phyloP scores from a whole-genome alignment of 257 asterid species.

The Nicotiana otophora region DNA sequence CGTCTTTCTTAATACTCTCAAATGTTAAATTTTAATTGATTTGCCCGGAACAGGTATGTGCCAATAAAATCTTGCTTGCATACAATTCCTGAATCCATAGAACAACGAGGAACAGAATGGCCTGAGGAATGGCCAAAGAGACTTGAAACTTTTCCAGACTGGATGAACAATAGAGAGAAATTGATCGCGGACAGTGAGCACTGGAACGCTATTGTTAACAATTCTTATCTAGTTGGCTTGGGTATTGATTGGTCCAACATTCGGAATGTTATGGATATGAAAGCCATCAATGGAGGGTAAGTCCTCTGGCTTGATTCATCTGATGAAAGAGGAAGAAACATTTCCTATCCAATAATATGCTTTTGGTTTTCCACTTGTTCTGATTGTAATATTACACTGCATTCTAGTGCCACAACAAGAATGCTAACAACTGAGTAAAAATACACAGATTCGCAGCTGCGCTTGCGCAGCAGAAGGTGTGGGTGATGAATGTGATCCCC shows the following conservation, averaged over 20 bases:
- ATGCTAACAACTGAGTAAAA: neutral
- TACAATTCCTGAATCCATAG: conserved; percentile 68
- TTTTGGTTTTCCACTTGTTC: neutral
- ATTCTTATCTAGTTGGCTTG: conserved; percentile 67
- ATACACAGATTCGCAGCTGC: conserved; percentile 90
- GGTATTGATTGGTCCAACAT: conserved; percentile 87
- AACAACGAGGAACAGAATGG: conserved; percentile 95
- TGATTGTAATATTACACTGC: neutral
- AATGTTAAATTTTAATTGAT: neutral
- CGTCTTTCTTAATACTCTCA: neutral
- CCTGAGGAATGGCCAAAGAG: conserved; percentile 95
- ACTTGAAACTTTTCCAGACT: conserved; percentile 78
- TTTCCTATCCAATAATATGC: neutral
- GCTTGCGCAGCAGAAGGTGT: conserved; percentile 55
- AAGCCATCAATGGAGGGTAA: conserved; percentile 94
- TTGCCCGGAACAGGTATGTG: conserved; percentile 44
- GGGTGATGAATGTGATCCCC: conserved; percentile 95
- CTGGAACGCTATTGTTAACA: conserved; percentile 78
- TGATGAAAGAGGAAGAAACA: neutral
- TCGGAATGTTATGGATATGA: conserved; percentile 90
- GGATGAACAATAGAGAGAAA: conserved; percentile 71
- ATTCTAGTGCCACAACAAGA: neutral
- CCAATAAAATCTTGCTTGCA: conserved; percentile 65
- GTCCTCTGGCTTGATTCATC: conserved; percentile 3
- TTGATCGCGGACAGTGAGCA: conserved; percentile 62